Evolutionary conservation across 805 yeast genomes (phyloP).

Genomic region (Henningerozyma blattae): DNA sequence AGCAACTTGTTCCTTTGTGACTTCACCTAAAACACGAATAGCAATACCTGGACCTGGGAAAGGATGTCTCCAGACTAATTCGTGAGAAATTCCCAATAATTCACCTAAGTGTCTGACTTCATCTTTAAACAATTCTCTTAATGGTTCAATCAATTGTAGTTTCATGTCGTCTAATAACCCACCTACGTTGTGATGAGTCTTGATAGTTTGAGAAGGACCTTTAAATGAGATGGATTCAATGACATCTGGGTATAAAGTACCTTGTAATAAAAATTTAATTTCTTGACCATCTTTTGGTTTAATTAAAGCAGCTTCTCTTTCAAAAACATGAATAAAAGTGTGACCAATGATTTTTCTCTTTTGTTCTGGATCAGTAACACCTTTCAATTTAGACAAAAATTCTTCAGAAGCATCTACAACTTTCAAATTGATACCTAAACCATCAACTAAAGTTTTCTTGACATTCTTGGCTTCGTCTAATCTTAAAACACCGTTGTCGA

Average conservation of each 20-base stretch:
- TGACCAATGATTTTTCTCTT: conserved; percentile 98
- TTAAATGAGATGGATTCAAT: conserved; percentile 97
- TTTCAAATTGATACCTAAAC: conserved; percentile 87
- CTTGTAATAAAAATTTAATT: conserved; percentile 88
- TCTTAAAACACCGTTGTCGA: conserved; percentile 97
- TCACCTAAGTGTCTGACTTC: conserved; percentile 97
- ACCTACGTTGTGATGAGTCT: conserved; percentile 99
- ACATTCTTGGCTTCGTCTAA: conserved; percentile 84
- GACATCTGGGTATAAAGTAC: conserved; percentile 96
- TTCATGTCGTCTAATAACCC: conserved; percentile 97
- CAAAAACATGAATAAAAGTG: conserved; percentile 94
- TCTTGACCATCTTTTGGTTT: conserved; percentile 82
- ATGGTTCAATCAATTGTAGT: conserved; percentile 94
- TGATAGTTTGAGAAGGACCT: conserved; percentile 99
- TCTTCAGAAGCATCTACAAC: conserved; percentile 91
- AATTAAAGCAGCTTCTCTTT: conserved; percentile 87
- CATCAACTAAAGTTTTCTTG: conserved; percentile 79
- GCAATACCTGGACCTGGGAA: conserved; percentile 99
- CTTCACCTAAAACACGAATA: conserved; percentile 95
- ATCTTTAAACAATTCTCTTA: conserved; percentile 96
- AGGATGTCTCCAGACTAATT: conserved; percentile 98
- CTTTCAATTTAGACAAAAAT: conserved; percentile 76
- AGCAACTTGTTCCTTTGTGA: conserved; percentile 81
- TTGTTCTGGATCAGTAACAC: conserved; percentile 96
- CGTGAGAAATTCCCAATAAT: conserved; percentile 89